Conservation (phyloP, 805 yeast genomes). For the Candida ascalaphidarum region DNA sequence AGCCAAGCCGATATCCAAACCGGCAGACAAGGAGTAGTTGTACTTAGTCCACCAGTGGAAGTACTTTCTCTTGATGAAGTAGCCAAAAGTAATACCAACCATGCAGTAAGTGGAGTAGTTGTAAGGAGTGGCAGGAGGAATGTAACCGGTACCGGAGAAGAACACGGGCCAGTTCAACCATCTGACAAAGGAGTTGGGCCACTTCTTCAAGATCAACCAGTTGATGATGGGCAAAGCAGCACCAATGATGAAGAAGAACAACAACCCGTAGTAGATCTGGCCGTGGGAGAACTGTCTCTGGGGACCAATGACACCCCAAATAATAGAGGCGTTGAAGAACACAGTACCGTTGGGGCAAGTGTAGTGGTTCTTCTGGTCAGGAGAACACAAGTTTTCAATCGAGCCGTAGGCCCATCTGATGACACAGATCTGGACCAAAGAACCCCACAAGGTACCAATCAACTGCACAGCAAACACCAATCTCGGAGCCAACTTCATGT, state of each 20-base stretch:
- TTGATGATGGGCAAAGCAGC: constrained; percentile 25
- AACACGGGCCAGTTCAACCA: constrained; percentile 32
- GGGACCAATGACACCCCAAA: constrained; percentile 37
- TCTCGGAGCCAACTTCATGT: constrained; percentile 34
- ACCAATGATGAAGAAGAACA: constrained; percentile 33
- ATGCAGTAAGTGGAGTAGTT: constrained; percentile 51
- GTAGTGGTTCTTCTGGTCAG: constrained; percentile 19
- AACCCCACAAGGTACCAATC: constrained; percentile 34
- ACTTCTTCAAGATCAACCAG: constrained; percentile 31
- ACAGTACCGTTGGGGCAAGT: constrained; percentile 35
- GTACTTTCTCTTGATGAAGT: constrained; percentile 29
- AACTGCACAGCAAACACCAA: constrained; percentile 35
- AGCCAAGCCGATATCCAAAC: constrained; percentile 37
- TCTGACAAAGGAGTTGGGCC: constrained; percentile 27
- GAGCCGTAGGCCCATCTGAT: constrained; percentile 34
- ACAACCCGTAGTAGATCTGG: constrained; percentile 17
- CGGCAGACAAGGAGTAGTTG: constrained; percentile 37
- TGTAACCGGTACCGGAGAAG: constrained; percentile 43
- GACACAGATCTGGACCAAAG: constrained; percentile 30
- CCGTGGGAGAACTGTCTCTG: constrained; percentile 8
- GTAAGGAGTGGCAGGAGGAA: constrained; percentile 72
- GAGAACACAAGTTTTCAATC: constrained; percentile 23
- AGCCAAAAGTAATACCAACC: constrained; percentile 26
- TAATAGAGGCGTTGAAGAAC: constrained; percentile 35
- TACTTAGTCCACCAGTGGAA: constrained; percentile 39